Base-by-base conservation (phyloP, 495 filamentous ascomycete species). In the Penicillium verhagenii region DNA sequence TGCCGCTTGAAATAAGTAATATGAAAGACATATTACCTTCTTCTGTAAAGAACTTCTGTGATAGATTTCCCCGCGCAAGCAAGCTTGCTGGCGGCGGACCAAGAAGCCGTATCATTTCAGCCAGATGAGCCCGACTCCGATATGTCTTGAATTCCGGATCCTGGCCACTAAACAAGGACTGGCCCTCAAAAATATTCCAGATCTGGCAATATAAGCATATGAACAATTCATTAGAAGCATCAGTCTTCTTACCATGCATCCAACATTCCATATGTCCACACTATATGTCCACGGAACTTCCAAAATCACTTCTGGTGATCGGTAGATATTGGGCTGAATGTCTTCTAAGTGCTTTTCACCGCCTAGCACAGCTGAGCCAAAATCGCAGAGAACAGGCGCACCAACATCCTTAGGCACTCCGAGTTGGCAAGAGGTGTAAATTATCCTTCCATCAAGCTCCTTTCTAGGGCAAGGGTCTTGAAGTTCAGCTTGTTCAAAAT, bases 201-300 rank as follows among this genome's bases (percentile, higher is more conserved):
- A 64, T 59, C 69, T 73, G 54, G 23, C 0, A 48, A 58, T 9
- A 28, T 25, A 48, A 47, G 19, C 33, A 4, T 20, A 16, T 29
- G 20, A 26, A 35, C 1, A 33, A 33, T 8, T 44, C 25, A 40
- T 23, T 25, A 47, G 21, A 25, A 40, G 13, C 29, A 54, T 49
- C n/a, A 20, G 13, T 28, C 21, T 4, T 29, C 68, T 69, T 63
- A 76, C 76, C 67, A 78, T 65, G n/a, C 71, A 64, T 44, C 72
- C 76, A 56, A 76, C 58, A 35, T 64, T 66, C 74, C 74, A 78
- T 53, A 79, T 70, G 63, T 79, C 74, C 25, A 74, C 58, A 9
- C 64, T 73, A 40, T 59, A 68, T 42, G 60, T 57, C 73, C 76
- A 79, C 47, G 57, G 59, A 43, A 58, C 64, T 48, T 64, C 49